Evolutionary conservation across 2,329 filamentous ascomycete species (phyloP).

Genomic region (Coniochaeta pulveracea): DNA sequence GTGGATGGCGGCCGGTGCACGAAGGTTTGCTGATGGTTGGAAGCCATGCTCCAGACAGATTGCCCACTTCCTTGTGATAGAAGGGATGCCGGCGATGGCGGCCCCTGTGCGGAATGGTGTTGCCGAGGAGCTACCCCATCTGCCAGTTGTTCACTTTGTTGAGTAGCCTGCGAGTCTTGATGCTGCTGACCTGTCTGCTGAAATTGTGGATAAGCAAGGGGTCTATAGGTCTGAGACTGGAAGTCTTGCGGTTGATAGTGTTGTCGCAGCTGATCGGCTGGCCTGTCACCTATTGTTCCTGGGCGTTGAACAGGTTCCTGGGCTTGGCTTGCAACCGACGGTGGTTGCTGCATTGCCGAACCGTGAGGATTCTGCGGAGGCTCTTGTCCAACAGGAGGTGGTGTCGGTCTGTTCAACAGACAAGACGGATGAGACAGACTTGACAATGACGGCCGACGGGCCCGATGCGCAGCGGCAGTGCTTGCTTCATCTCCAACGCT

Average conservation of each 20-base stretch:
- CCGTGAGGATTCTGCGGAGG: neutral
- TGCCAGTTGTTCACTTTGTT: no score
- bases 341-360: neutral
- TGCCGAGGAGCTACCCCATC: no score
- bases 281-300: no score
- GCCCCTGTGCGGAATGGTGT: neutral
- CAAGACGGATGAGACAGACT: neutral
- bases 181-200: neutral
- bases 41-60: neutral
- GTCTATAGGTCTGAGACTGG: no score
- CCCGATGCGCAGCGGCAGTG: neutral
- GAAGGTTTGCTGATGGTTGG: neutral
- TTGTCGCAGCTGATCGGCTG: no score
- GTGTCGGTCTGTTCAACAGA: constrained; percentile 1
- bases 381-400: neutral
- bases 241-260: no score
- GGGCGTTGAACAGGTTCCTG: no score
- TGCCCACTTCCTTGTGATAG: constrained; percentile 1
- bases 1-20: neutral
- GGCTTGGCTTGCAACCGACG: neutral
- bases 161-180: no score
- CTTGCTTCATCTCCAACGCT: no score
- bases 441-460: constrained; percentile 2
- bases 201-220: no score
- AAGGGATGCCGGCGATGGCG: neutral